Percentiles rank a stretch among this genome's conserved stretches.
Conservation (phyloP, 441 rosid species). For the Metrosideros polymorpha region DNA sequence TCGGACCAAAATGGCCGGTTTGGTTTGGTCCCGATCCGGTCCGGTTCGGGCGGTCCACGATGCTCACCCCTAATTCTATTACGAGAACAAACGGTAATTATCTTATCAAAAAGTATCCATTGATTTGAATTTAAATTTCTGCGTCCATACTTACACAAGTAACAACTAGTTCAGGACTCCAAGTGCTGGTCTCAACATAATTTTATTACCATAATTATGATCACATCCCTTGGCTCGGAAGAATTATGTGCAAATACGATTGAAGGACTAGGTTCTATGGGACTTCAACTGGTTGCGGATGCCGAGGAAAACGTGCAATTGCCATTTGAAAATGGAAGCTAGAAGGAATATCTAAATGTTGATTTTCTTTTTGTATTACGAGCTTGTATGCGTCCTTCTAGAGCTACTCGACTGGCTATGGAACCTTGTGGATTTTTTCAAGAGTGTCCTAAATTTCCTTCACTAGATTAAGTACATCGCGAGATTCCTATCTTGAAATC, state of each 20-base stretch:
- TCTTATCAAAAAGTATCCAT: not conserved
- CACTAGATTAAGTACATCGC: not conserved
- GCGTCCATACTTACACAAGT: not conserved
- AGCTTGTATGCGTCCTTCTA: not conserved
- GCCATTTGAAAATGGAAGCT: not conserved
- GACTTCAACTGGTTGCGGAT: not conserved
- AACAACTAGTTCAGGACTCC: not conserved
- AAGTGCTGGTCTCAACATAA: not conserved
- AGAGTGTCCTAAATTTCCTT: not conserved
- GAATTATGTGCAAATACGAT: not conserved
- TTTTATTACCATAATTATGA: not conserved
- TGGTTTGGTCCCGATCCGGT: too few species aligned
- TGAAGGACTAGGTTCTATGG: not conserved
- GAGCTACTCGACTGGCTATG: not conserved
- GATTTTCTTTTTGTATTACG: not conserved
- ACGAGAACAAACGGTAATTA: not conserved
- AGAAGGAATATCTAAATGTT: not conserved
- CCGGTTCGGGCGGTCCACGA: too few species aligned
- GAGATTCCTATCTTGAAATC: not conserved
- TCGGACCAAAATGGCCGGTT: too few species aligned
- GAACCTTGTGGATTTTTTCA: not conserved
- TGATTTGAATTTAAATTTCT: not conserved
- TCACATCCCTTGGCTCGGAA: not conserved
- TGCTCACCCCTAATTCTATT: too few species aligned
- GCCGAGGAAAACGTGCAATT: not conserved